These are phyloP conservation scores for Leishmania major DNA, from an alignment of 208 protist species.

Conservation along the genomic window DNA sequence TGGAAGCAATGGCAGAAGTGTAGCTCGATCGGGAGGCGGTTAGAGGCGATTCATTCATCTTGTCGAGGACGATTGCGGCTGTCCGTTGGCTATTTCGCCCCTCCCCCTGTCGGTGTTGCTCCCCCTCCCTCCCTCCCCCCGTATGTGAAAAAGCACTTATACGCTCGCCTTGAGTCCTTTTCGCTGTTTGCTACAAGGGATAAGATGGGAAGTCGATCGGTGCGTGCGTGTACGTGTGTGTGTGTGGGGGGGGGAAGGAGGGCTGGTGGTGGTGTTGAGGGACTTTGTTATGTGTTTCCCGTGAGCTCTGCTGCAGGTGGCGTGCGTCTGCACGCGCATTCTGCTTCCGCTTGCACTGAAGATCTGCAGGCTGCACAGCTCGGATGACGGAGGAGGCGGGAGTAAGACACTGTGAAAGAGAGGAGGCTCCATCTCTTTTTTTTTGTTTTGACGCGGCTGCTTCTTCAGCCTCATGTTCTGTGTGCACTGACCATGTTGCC, in stretches of 20 bases:
- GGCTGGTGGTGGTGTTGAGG: not conserved
- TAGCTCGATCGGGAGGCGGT: conserved; percentile 9
- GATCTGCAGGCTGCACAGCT: not conserved
- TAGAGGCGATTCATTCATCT: not conserved
- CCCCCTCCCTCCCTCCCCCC: too few relatives aligned
- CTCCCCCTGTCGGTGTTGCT: not conserved
- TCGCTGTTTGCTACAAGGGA: not conserved
- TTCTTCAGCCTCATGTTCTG: not conserved
- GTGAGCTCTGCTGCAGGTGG: not conserved
- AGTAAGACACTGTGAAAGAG: not conserved
- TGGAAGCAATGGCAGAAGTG: conserved; percentile 54
- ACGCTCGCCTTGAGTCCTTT: not conserved
- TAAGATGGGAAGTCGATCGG: not conserved
- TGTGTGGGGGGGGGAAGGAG: not conserved
- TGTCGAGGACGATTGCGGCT: not conserved
- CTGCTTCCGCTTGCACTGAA: not conserved
- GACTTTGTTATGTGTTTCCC: not conserved
- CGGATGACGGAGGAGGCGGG: not conserved
- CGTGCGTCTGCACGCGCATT: not conserved
- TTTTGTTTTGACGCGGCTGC: not conserved
- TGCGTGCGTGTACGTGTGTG: not conserved
- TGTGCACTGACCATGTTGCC: not conserved
- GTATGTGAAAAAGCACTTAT: not conserved
- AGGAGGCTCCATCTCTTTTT: not conserved
- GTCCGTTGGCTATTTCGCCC: not conserved